Evolutionary conservation across 805 yeast genomes (phyloP).

Genomic region (Candida khao-thaluensis): DNA sequence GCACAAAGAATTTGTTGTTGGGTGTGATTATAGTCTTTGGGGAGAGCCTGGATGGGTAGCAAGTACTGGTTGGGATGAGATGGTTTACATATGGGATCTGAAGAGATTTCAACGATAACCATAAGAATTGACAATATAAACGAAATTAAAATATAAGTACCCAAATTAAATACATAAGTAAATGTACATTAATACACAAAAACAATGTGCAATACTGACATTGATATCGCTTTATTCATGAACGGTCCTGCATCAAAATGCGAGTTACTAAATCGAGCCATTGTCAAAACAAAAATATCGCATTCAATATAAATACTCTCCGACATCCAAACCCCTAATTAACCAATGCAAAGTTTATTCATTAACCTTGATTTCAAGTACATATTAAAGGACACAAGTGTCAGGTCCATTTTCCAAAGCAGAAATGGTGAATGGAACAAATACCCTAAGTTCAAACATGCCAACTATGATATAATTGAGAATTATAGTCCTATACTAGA

Average conservation of each 20-base stretch:
- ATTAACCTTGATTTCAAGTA: slow-evolving; percentile 15
- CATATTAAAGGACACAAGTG: slow-evolving; percentile 11
- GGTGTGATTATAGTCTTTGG: slow-evolving; percentile 95
- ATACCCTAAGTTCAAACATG: not conserved
- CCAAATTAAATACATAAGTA: too few species aligned
- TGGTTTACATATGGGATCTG: slow-evolving; percentile 86
- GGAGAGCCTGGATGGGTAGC: slow-evolving; percentile 96
- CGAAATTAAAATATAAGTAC: too few species aligned
- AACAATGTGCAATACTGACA: too few species aligned
- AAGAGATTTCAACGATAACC: slow-evolving; percentile 28
- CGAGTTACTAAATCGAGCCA: not conserved
- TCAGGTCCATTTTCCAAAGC: slow-evolving; percentile 20
- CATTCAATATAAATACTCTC: not conserved
- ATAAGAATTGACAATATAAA: too few species aligned
- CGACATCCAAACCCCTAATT: not conserved
- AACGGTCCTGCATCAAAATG: too few species aligned
- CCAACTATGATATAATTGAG: slow-evolving; percentile 26
- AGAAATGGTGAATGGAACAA: slow-evolving; percentile 33
- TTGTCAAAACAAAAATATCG: slow-evolving; percentile 1
- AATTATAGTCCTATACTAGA: slow-evolving; percentile 22
- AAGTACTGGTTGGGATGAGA: slow-evolving; percentile 95
- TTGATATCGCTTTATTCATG: too few species aligned
- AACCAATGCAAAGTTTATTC: slow-evolving; percentile 13
- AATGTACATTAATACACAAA: too few species aligned
- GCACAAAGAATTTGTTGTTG: slow-evolving; percentile 89